Conservation (phyloP, 2,329 filamentous ascomycete species). For the Venturia asperata region DNA sequence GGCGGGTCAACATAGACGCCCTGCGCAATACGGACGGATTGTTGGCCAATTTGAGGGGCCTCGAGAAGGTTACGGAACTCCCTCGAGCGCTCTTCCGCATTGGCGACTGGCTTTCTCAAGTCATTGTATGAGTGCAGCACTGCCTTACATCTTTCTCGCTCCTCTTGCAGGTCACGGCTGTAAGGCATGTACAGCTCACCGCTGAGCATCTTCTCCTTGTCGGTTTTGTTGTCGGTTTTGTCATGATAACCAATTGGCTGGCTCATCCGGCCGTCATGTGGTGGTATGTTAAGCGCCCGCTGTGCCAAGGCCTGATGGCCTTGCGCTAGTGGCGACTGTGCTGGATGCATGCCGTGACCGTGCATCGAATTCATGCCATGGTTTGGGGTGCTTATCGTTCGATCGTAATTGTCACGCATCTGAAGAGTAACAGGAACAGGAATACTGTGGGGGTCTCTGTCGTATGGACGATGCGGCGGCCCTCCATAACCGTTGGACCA, state of each 20-base stretch:
- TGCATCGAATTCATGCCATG: constrained; percentile 10
- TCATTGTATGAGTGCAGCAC: constrained; percentile 85
- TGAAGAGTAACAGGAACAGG: constrained; percentile 4
- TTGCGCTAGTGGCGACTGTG: constrained; percentile 12
- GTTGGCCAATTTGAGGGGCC: constrained; percentile 7
- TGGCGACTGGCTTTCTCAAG: constrained; percentile 53
- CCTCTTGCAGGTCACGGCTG: constrained; percentile 67
- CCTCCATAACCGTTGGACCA: constrained; percentile 13
- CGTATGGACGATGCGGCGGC: not conserved
- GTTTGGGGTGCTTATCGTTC: constrained; percentile 9
- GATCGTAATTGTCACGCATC: constrained; percentile 19
- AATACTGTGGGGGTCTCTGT: constrained; percentile 9
- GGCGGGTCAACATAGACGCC: constrained; percentile 76
- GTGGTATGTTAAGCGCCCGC: constrained; percentile 43
- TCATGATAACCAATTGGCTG: constrained; percentile 22
- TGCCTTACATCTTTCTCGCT: constrained; percentile 75
- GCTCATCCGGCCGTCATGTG: not conserved
- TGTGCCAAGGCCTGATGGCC: constrained; percentile 47
- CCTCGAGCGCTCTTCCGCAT: constrained; percentile 56
- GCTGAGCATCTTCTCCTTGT: constrained; percentile 85
- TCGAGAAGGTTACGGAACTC: constrained; percentile 47
- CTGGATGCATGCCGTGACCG: constrained; percentile 5
- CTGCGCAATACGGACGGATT: constrained; percentile 51
- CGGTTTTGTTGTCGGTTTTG: constrained; percentile 63
- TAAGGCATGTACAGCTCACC: constrained; percentile 75